Conservation (phyloP, 352 stramenopile species). For the Globisporangium uncinulatum region DNA sequence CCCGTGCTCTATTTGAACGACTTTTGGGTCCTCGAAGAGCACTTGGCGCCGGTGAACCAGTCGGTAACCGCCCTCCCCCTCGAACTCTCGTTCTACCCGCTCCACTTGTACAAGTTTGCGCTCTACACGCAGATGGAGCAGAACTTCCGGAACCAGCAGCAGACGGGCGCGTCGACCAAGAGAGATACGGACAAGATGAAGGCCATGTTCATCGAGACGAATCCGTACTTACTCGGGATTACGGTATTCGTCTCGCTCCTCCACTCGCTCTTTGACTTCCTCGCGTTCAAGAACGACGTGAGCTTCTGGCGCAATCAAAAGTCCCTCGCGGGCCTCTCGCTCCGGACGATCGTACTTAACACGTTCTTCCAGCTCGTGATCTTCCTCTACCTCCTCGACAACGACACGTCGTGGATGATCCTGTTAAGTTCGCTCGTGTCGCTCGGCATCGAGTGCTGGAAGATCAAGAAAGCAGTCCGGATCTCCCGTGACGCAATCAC, state of each 20-base stretch:
- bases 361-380: conserved; percentile 97
- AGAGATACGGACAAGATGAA: conserved; percentile 92
- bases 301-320: conserved; percentile 98
- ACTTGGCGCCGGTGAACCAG: conserved; percentile 88
- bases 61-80: conserved; percentile 75
- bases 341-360: conserved; percentile 93
- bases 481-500: conserved; percentile 65
- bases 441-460: conserved; percentile 90
- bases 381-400: conserved; percentile 97
- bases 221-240: conserved; percentile 93
- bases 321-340: conserved; percentile 92
- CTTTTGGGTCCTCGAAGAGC: conserved; percentile 91
- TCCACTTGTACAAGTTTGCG: conserved; percentile 90
- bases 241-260: conserved; percentile 94
- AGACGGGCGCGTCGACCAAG: conserved; percentile 86
- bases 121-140: conserved; percentile 92
- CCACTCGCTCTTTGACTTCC: conserved; percentile 98
- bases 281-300: conserved; percentile 99
- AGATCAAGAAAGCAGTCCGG: conserved; percentile 91
- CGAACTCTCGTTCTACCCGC: conserved; percentile 79
- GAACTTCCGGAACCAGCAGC: conserved; percentile 90
- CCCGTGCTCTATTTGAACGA: conserved; percentile 92
- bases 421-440: conserved; percentile 79
- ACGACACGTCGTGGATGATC: conserved; percentile 96
- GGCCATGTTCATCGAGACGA: conserved; percentile 96